A percentile compares a stretch with the other conserved stretches of the same genome.
phyloP scores from a whole-genome alignment of 805 yeast species.

The Saccharomycopsis guyanensis region DNA sequence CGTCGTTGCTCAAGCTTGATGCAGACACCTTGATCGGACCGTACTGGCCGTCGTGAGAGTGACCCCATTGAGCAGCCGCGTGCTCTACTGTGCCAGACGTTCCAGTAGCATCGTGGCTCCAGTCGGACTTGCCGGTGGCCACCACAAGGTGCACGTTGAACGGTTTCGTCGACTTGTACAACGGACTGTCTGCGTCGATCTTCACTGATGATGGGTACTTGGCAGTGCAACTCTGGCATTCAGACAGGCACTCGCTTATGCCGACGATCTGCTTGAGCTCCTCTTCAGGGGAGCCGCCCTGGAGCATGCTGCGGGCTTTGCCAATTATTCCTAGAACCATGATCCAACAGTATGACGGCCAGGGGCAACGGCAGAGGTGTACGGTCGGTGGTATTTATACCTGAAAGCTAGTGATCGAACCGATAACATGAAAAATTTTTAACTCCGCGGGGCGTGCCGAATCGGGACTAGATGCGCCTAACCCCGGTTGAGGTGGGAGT shows the following conservation, averaged over 20 bases:
- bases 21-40: slow-evolving; percentile 43
- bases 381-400: no score
- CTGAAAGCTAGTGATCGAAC: no score
- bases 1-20: slow-evolving; percentile 44
- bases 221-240: slow-evolving; percentile 49
- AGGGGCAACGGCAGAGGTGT: no score
- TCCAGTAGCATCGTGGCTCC: slow-evolving; percentile 69
- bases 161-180: slow-evolving; percentile 68
- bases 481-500: no score
- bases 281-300: slow-evolving; percentile 19
- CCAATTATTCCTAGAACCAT: slow-evolving; percentile 8
- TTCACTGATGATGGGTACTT: slow-evolving; percentile 45
- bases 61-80: slow-evolving; percentile 36
- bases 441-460: no score
- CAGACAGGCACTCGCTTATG: slow-evolving; percentile 42
- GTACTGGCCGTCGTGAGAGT: slow-evolving; percentile 24
- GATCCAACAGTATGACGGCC: no score
- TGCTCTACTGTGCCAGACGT: slow-evolving; percentile 40
- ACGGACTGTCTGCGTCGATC: slow-evolving; percentile 34
- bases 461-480: no score
- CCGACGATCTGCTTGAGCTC: slow-evolving; percentile 34
- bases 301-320: not conserved
- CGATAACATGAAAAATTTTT: no score
- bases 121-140: slow-evolving; percentile 78
- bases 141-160: slow-evolving; percentile 67